Conservation (phyloP, 2,329 filamentous ascomycete species). For the Xylariaceae sp. region DNA sequence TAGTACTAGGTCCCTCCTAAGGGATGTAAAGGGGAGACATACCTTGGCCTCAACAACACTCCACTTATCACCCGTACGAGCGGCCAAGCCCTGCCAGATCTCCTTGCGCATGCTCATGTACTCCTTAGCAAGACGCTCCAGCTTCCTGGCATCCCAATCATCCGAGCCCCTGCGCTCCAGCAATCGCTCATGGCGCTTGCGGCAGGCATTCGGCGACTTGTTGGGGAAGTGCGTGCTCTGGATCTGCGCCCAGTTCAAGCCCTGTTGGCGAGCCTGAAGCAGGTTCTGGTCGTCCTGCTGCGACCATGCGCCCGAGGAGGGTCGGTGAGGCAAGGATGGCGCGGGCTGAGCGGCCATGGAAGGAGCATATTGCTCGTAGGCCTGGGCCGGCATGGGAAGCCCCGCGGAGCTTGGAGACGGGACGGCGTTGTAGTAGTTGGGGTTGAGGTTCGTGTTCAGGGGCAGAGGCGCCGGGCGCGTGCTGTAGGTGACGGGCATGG, state of each 20-base stretch:
- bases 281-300: conserved; percentile 69
- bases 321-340: conserved; percentile 41
- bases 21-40: conserved; percentile 20
- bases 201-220: conserved; percentile 79
- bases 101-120: conserved; percentile 76
- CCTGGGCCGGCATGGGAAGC: conserved; percentile 34
- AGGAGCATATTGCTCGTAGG: conserved; percentile 39
- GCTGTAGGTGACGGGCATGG: conserved; percentile 38
- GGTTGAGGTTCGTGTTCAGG: conserved; percentile 30
- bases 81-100: conserved; percentile 73
- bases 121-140: conserved; percentile 68
- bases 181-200: conserved; percentile 80
- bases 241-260: conserved; percentile 80
- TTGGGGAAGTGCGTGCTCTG: conserved; percentile 67
- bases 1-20: background rate
- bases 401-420: conserved; percentile 30
- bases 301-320: conserved; percentile 66
- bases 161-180: conserved; percentile 70
- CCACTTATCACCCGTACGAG: conserved; percentile 78
- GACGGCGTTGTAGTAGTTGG: conserved; percentile 38
- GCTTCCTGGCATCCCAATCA: conserved; percentile 72
- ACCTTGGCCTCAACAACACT: conserved; percentile 62
- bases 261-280: conserved; percentile 63
- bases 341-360: conserved; percentile 32
- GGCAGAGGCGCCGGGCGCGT: conserved; percentile 38